Percentiles rank a stretch among this genome's conserved stretches.
Conservation (phyloP, 179 eudicot genomes). For the Dionaea muscipula region DNA sequence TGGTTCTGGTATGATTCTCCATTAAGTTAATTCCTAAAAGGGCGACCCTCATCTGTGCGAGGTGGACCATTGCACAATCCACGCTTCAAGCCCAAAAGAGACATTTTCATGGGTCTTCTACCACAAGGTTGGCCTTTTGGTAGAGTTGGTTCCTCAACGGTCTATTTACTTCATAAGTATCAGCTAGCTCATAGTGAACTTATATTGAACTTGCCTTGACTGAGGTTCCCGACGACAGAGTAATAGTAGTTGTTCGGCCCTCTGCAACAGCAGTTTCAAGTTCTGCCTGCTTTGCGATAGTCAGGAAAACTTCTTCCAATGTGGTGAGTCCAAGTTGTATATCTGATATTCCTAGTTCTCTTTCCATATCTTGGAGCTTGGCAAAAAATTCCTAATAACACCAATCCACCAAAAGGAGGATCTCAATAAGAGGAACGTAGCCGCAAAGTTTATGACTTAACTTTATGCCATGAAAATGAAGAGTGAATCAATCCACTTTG, state of each 20-base stretch:
- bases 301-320: slow-evolving; percentile 84
- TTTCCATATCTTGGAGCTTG: slow-evolving; percentile 66
- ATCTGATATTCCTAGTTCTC: slow-evolving; percentile 64
- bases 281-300: slow-evolving; percentile 79
- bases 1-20: no score
- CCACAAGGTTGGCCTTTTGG: no score
- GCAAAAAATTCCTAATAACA: slow-evolving; percentile 51
- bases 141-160: no score
- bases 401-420: background rate
- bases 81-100: background rate
- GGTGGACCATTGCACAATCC: background rate
- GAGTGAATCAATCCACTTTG: no score
- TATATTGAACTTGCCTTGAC: slow-evolving; percentile 36
- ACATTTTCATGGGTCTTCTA: background rate
- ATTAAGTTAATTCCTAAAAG: no score
- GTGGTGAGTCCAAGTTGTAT: slow-evolving; percentile 84
- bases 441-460: no score
- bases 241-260: slow-evolving; percentile 51
- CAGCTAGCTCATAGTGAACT: no score
- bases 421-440: background rate
- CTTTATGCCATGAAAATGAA: no score
- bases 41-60: no score
- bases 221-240: slow-evolving; percentile 48
- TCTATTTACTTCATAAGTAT: no score
- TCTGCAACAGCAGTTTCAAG: slow-evolving; percentile 76